These are phyloP conservation scores for Diaporthe humulicola DNA, from an alignment of 2,329 filamentous ascomycete genomes.

Conservation along the genomic window DNA sequence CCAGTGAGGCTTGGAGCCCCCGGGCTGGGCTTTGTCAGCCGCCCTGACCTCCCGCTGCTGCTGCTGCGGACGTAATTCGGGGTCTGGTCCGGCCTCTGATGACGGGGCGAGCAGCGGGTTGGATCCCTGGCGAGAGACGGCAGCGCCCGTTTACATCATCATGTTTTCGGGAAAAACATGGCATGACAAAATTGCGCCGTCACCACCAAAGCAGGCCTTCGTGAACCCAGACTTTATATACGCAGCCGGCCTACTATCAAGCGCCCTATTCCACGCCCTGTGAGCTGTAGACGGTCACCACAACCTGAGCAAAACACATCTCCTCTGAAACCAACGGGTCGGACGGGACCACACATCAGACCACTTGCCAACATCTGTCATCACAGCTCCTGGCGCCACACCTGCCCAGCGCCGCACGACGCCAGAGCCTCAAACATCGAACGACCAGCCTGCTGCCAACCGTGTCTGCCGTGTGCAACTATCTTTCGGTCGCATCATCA, in stretches of 20 bases:
- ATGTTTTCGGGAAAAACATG: slow-evolving; percentile 19
- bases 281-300: neutral
- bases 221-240: neutral
- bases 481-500: neutral
- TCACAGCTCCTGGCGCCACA: neutral
- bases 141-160: slow-evolving; percentile 30
- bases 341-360: neutral
- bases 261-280: neutral
- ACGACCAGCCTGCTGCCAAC: neutral
- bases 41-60: neutral
- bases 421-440: neutral
- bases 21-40: slow-evolving; percentile 25
- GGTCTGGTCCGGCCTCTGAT: slow-evolving; percentile 31
- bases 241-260: neutral
- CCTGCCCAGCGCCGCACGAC: neutral
- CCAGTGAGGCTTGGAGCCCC: neutral
- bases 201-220: neutral
- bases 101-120: neutral
- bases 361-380: slow-evolving; percentile 1
- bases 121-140: neutral
- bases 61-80: slow-evolving; percentile 31
- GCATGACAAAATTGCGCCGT: slow-evolving; percentile 27
- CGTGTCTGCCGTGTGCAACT: too few relatives aligned
- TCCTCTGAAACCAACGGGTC: neutral
- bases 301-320: neutral